These are phyloP conservation scores for Amphirosellinia nigrospora DNA, from an alignment of 495 filamentous ascomycete species.

Conservation along the genomic window DNA sequence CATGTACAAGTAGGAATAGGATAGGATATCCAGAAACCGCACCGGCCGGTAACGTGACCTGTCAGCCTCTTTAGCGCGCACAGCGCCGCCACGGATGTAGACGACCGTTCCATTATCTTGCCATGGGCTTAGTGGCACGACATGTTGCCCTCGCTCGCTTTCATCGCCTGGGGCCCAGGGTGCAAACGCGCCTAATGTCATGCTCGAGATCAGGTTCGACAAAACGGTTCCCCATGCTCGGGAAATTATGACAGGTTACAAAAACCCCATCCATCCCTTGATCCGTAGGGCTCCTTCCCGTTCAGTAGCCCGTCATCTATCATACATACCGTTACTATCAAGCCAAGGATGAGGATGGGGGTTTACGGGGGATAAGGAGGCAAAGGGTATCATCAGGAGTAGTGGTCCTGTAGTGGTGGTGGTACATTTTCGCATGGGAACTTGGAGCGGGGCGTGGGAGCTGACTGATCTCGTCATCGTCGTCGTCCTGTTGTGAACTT, in stretches of 20 bases:
- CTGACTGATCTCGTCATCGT: constrained; percentile 1
- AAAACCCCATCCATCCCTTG: constrained; percentile 24
- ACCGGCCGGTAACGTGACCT: constrained; percentile 23
- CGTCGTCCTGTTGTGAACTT: constrained; percentile 10
- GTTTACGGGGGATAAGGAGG: neutral
- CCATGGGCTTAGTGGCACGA: constrained; percentile 13
- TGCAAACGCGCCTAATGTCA: neutral
- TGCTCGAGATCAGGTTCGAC: constrained; percentile 12
- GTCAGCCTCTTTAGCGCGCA: constrained; percentile 26
- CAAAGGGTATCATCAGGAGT: too few relatives aligned
- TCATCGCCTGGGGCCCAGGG: neutral
- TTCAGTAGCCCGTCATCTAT: constrained; percentile 9
- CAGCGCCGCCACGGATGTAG: constrained; percentile 20
- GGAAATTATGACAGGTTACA: constrained; percentile 36
- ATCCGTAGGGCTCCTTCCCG: constrained; percentile 18
- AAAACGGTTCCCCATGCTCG: neutral
- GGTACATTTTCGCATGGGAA: neutral
- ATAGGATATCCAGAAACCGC: neutral
- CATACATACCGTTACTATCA: neutral
- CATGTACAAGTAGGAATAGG: too few relatives aligned
- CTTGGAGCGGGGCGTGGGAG: constrained; percentile 9
- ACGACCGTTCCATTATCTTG: constrained; percentile 18
- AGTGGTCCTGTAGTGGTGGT: too few relatives aligned
- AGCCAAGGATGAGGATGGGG: neutral
- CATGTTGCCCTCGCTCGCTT: constrained; percentile 3